phyloP scores from a whole-genome alignment of 371 early-diverging fungal genomes.

The Rhizopus delemar region DNA sequence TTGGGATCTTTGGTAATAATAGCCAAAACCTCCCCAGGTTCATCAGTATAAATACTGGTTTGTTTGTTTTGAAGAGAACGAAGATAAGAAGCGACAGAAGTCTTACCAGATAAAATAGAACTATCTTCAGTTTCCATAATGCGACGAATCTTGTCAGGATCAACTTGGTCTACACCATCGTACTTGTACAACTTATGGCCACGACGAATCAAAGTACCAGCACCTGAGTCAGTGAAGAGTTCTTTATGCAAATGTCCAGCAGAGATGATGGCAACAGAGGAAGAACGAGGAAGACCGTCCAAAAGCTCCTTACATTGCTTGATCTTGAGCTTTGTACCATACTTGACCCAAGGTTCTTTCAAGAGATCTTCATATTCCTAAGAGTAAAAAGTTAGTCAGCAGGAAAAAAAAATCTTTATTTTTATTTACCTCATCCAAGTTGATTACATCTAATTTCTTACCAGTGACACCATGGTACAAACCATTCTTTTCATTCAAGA shows the following conservation, averaged over 20 bases:
- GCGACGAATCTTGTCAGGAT: slow-evolving; percentile 82
- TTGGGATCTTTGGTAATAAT: slow-evolving; percentile 63
- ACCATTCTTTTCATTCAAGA: slow-evolving; percentile 94
- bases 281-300: slow-evolving; percentile 90
- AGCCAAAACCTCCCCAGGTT: slow-evolving; percentile 85
- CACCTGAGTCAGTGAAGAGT: slow-evolving; percentile 94
- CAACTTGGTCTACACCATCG: slow-evolving; percentile 63
- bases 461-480: slow-evolving; percentile 90
- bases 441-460: slow-evolving; percentile 91
- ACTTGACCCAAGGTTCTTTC: slow-evolving; percentile 93
- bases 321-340: slow-evolving; percentile 96
- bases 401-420: neutral
- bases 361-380: slow-evolving; percentile 78
- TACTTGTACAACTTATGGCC: slow-evolving; percentile 85
- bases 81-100: slow-evolving; percentile 76
- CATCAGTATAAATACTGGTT: slow-evolving; percentile 79
- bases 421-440: slow-evolving; percentile 85
- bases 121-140: slow-evolving; percentile 79
- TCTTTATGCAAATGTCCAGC: slow-evolving; percentile 96
- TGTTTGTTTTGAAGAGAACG: slow-evolving; percentile 61
- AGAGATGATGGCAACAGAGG: slow-evolving; percentile 95
- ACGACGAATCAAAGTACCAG: slow-evolving; percentile 94
- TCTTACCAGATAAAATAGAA: slow-evolving; percentile 62
- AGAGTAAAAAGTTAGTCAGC: neutral
- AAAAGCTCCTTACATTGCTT: slow-evolving; percentile 93